These are phyloP conservation scores for Populus pruinosa DNA, from an alignment of 345 rosid species.

Conservation along the genomic window DNA sequence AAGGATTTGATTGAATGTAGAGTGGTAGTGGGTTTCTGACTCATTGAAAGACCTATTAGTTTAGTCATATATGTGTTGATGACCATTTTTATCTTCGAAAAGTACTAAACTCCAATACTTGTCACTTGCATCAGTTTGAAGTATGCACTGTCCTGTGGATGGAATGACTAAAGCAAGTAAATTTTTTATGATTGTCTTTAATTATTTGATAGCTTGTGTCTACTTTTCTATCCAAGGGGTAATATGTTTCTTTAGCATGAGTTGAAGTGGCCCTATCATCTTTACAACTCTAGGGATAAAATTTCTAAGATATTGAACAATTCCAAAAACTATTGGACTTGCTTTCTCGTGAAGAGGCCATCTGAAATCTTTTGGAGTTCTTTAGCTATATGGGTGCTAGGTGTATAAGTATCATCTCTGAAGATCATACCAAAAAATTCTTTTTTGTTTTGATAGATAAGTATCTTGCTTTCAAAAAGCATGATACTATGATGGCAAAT, in stretches of 20 bases:
- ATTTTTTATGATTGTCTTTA: too few species aligned
- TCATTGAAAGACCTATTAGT: too few species aligned
- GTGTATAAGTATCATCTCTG: background rate
- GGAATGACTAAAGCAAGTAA: background rate
- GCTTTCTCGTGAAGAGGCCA: background rate
- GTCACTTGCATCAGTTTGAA: too few species aligned
- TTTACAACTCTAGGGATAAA: background rate
- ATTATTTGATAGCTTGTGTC: too few species aligned
- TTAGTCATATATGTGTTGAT: too few species aligned
- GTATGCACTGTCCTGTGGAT: background rate
- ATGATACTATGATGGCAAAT: background rate
- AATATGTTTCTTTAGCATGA: background rate
- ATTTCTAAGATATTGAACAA: background rate
- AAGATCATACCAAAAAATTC: background rate
- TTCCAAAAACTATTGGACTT: background rate
- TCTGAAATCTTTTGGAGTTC: background rate
- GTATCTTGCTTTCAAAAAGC: background rate
- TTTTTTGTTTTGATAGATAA: background rate
- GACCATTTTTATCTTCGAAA: too few species aligned
- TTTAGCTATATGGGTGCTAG: background rate
- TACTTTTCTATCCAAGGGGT: too few species aligned
- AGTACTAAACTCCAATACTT: background rate
- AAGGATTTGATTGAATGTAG: background rate
- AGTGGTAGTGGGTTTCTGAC: too few species aligned
- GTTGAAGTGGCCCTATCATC: background rate